Percentiles rank a stretch among this genome's conserved stretches.
Evolutionary conservation across 345 rosid species (phyloP).

Genomic region (Corchorus olitorius): DNA sequence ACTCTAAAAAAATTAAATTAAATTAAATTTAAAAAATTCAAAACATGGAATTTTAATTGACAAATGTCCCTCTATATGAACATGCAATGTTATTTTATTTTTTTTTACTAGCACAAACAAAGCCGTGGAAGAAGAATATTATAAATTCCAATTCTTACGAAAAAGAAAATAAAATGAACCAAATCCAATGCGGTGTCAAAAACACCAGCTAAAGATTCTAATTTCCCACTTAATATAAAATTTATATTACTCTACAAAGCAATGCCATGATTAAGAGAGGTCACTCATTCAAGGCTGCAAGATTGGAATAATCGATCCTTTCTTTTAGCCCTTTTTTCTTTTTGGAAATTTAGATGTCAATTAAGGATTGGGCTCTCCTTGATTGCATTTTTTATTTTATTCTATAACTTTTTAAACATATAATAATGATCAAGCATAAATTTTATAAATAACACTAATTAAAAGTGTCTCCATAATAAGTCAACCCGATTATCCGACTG

Average conservation of each 20-base stretch:
- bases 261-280: too few species aligned
- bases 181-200: not conserved
- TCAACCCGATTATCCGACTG: too few species aligned
- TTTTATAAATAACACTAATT: too few species aligned
- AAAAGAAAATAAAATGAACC: not conserved
- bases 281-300: too few species aligned
- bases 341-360: too few species aligned
- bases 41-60: constrained; percentile 6
- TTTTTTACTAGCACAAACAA: not conserved
- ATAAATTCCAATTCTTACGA: not conserved
- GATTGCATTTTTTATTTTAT: too few species aligned
- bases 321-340: not conserved
- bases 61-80: not conserved
- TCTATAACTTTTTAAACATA: too few species aligned
- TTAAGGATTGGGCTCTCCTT: too few species aligned
- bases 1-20: not conserved
- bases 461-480: too few species aligned
- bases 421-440: too few species aligned
- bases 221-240: not conserved
- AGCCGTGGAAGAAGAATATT: not conserved
- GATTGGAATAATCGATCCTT: too few species aligned
- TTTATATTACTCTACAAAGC: too few species aligned
- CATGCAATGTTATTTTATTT: not conserved
- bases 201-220: not conserved
- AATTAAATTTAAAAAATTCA: not conserved